phyloP scores from a whole-genome alignment of 1,284 basidiomycete species.

The Rhodotorula sp. region DNA sequence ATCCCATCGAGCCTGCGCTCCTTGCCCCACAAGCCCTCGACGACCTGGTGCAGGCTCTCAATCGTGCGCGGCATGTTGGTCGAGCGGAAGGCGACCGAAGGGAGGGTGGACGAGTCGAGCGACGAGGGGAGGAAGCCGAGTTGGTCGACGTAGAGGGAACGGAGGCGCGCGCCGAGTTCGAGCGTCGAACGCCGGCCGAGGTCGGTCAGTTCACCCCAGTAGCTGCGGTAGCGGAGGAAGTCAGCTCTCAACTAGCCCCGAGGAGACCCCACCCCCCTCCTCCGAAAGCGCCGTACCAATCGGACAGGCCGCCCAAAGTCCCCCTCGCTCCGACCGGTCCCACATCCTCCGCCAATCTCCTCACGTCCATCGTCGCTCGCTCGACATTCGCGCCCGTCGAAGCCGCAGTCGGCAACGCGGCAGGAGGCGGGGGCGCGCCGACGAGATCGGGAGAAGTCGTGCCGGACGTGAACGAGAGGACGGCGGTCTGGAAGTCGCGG shows the following conservation, averaged over 20 bases:
- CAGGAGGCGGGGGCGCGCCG: not conserved
- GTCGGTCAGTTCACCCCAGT: constrained; percentile 45
- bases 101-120: constrained; percentile 13
- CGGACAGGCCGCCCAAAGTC: constrained; percentile 5
- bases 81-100: constrained; percentile 31
- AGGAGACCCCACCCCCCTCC: too few relatives aligned
- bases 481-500: constrained; percentile 30
- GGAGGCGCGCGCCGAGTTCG: constrained; percentile 34
- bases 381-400: not conserved
- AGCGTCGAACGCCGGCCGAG: constrained; percentile 41
- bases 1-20: constrained; percentile 8
- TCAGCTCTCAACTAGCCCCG: too few relatives aligned
- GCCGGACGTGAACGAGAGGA: constrained; percentile 12
- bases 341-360: constrained; percentile 23
- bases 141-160: constrained; percentile 39
- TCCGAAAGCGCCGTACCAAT: constrained; percentile 20
- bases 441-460: not conserved
- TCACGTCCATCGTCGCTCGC: constrained; percentile 8
- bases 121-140: constrained; percentile 36
- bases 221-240: constrained; percentile 1
- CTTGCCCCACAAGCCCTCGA: constrained; percentile 29
- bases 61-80: constrained; percentile 42
- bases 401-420: not conserved
- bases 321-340: constrained; percentile 3
- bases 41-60: constrained; percentile 40